Base-by-base conservation (phyloP, 768 basidiomycete genomes). In the Baorangia bicolor region DNA sequence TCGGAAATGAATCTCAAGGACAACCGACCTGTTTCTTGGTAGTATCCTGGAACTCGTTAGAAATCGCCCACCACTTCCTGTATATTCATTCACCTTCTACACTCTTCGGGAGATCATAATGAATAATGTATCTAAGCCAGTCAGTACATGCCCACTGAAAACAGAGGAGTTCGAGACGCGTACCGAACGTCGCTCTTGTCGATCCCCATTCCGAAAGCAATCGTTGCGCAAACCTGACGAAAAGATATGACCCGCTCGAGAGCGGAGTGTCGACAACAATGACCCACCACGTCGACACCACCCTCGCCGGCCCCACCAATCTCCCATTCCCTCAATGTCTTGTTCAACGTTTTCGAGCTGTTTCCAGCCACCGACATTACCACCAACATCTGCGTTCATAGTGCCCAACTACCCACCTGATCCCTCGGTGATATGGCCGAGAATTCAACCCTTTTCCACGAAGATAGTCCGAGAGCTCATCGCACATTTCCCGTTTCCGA, bases 131-230 rank as follows among this genome's bases (percentile, higher is more conserved):
- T 35, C 89, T 65, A 45, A 35, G 12, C 35, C 78, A 43, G 25
- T 62, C 12, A 61, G 21, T 16, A 34, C 37, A 42, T n/a, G 25
- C 31, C 8, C 1, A 33, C 9, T 12, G 25, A 41, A 39, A 35
- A 42, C 3, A 33, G n/a, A 37, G 20, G 3, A 14, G 20, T 52
- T 1, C 2, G 30, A 30, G 34, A 31, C 7, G 40, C 71, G 21
- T 65, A 84, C 84, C 88, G 79, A 49, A 90, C 88, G 58, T 91
- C 86, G 20, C 81, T 75, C 73, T 92, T 93, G 67, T 94, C 90
- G 42, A 94, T 92, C 2, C 91, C 91, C 74, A 92, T 84, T 2
- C 92, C 92, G 61, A 93, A 94, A 5, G 91, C 91, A 47, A 93
- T 82, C 0, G 90, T 90, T 11, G 88, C 88, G 25, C 88, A 84